These are phyloP conservation scores for Aureobasidium zeae DNA, from an alignment of 2,329 filamentous ascomycete genomes.

Conservation along the genomic window DNA sequence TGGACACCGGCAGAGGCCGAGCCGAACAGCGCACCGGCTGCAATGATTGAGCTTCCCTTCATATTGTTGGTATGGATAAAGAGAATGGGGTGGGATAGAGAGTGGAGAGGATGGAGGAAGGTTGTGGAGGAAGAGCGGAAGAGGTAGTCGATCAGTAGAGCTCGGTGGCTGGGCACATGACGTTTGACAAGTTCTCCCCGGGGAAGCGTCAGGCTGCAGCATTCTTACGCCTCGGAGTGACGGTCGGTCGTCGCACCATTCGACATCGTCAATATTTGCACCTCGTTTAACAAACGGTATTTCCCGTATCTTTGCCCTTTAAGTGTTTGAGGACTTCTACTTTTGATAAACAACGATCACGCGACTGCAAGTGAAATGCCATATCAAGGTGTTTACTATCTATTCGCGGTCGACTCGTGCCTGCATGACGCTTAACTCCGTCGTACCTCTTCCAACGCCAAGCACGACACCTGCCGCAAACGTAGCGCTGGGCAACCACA, in stretches of 20 bases:
- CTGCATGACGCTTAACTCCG: conserved; percentile 6
- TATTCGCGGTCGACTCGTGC: background rate
- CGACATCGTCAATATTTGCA: conserved; percentile 11
- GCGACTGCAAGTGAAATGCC: too few species aligned
- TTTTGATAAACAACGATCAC: too few species aligned
- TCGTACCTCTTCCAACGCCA: background rate
- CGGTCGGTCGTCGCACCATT: too few species aligned
- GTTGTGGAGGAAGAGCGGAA: conserved; percentile 10
- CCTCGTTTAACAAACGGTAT: conserved; percentile 8
- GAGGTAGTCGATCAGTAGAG: conserved; percentile 7
- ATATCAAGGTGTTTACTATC: too few species aligned
- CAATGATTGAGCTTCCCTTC: conserved; percentile 76
- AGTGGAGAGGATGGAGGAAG: conserved; percentile 1
- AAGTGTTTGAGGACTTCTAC: too few species aligned
- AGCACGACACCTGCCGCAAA: conserved; percentile 3
- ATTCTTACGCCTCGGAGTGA: too few species aligned
- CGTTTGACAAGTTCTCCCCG: too few species aligned
- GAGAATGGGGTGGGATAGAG: background rate
- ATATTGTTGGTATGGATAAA: conserved; percentile 43
- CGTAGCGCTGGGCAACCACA: conserved; percentile 12
- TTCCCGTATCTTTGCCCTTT: background rate
- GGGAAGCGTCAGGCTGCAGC: too few species aligned
- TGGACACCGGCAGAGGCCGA: conserved; percentile 77
- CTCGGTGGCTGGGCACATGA: background rate
- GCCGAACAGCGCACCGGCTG: conserved; percentile 70